phyloP scores from a whole-genome alignment of 2,329 filamentous ascomycete genomes.

The Venturia asperata region DNA sequence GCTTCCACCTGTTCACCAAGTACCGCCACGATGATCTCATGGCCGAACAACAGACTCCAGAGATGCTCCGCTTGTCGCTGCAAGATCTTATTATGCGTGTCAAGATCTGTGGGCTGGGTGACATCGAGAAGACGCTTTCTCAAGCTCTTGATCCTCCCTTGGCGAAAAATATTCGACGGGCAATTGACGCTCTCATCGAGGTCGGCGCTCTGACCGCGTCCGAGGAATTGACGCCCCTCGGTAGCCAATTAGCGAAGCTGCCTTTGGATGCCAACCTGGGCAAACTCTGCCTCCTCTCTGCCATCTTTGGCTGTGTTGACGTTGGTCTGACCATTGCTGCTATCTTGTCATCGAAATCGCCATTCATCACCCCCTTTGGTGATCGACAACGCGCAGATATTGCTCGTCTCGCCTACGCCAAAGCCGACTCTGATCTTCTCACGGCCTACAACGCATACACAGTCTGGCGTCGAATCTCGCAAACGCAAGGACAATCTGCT shows the following conservation, averaged over 20 bases:
- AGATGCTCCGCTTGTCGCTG: conserved; percentile 88
- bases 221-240: conserved; percentile 82
- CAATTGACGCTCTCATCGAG: conserved; percentile 87
- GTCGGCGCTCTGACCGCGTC: conserved; percentile 75
- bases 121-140: conserved; percentile 81
- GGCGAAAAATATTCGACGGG: conserved; percentile 83
- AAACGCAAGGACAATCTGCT: conserved; percentile 63
- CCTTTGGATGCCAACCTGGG: conserved; percentile 92
- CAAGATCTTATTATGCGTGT: conserved; percentile 94
- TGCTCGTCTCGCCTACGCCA: conserved; percentile 69
- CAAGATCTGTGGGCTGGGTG: conserved; percentile 93
- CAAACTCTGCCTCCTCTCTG: conserved; percentile 81
- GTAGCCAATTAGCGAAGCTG: conserved; percentile 76
- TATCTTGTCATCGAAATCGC: conserved; percentile 88
- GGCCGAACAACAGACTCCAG: conserved; percentile 88
- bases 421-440: conserved; percentile 82
- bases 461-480: conserved; percentile 78
- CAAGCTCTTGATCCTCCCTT: conserved; percentile 87
- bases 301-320: conserved; percentile 84
- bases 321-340: conserved; percentile 87
- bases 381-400: conserved; percentile 75
- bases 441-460: conserved; percentile 92
- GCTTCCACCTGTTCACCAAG: conserved; percentile 93
- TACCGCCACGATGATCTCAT: conserved; percentile 77
- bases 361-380: conserved; percentile 80